Conservation (phyloP, 129 eudicot genomes). For the Helianthus tuberosus region DNA sequence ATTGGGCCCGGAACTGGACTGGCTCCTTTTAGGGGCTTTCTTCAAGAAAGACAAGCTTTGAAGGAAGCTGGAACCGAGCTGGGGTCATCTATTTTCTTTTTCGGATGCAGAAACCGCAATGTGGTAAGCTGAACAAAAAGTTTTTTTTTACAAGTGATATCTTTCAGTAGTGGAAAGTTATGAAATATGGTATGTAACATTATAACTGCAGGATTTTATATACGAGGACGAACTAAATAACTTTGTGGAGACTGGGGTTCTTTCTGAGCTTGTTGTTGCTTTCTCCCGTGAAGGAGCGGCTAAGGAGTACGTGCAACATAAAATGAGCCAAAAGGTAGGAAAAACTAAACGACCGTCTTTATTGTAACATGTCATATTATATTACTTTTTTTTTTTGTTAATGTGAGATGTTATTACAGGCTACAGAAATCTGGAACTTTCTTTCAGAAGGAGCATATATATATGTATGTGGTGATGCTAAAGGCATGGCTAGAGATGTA, state of each 20-base stretch:
- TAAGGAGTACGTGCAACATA: constrained; percentile 94
- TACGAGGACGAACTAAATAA: constrained; percentile 71
- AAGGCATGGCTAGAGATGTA: constrained; percentile 48
- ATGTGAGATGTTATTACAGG: constrained; percentile 32
- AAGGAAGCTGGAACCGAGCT: constrained; percentile 51
- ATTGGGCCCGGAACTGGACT: constrained; percentile 98
- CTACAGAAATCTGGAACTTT: constrained; percentile 72
- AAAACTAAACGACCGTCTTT: background rate
- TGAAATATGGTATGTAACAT: too few relatives aligned
- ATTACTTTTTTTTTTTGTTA: background rate
- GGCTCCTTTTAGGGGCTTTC: constrained; percentile 92
- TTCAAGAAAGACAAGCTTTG: constrained; percentile 80
- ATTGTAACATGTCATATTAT: background rate
- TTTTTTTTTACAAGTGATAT: background rate
- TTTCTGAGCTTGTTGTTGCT: constrained; percentile 72
- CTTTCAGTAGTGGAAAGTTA: background rate
- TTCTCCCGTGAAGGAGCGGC: constrained; percentile 85
- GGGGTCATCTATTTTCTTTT: constrained; percentile 60
- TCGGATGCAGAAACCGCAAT: constrained; percentile 82
- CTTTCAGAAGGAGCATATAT: constrained; percentile 52
- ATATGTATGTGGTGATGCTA: constrained; percentile 44
- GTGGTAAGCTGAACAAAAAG: constrained; percentile 35
- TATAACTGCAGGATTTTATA: constrained; percentile 36
- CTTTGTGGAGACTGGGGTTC: constrained; percentile 63
- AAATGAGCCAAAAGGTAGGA: constrained; percentile 70